Percentiles rank a stretch among this genome's conserved stretches.
Conservation (phyloP, 2,329 filamentous ascomycete genomes). For the Ophiognomonia clavigignenti-juglandacearum region DNA sequence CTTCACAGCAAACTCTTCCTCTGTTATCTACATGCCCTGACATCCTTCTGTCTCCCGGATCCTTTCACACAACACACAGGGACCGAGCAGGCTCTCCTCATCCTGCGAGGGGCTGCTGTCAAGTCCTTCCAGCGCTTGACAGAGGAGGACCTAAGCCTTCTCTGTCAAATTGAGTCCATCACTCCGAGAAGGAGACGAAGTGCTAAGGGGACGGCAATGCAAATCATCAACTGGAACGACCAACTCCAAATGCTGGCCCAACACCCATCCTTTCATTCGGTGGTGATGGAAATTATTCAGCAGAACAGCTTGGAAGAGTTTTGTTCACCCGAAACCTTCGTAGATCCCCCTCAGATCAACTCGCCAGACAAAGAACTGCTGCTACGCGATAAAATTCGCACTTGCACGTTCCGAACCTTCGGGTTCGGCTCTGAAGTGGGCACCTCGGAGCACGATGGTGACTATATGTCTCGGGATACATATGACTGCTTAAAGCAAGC, state of each 20-base stretch:
- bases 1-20: constrained; percentile 48
- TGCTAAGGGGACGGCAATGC: constrained; percentile 40
- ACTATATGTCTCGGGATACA: constrained; percentile 13
- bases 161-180: constrained; percentile 34
- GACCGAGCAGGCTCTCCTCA: constrained; percentile 46
- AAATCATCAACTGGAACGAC: constrained; percentile 37
- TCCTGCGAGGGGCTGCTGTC: constrained; percentile 43
- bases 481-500: neutral
- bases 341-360: neutral
- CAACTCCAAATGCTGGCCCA: constrained; percentile 38
- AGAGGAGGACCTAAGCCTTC: constrained; percentile 27
- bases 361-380: constrained; percentile 6
- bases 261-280: constrained; percentile 34
- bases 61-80: constrained; percentile 44
- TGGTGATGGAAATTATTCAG: constrained; percentile 30
- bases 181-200: constrained; percentile 42
- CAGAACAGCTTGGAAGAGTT: constrained; percentile 25
- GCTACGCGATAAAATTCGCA: constrained; percentile 28
- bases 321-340: constrained; percentile 23
- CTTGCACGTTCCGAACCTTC: constrained; percentile 30
- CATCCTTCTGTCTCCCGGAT: constrained; percentile 47
- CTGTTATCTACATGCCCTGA: constrained; percentile 49
- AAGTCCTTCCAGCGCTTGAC: constrained; percentile 40
- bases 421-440: constrained; percentile 24
- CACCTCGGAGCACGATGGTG: constrained; percentile 3